These are phyloP conservation scores for Phoma sp. DNA, from an alignment of 2,329 filamentous ascomycete species.

Conservation along the genomic window DNA sequence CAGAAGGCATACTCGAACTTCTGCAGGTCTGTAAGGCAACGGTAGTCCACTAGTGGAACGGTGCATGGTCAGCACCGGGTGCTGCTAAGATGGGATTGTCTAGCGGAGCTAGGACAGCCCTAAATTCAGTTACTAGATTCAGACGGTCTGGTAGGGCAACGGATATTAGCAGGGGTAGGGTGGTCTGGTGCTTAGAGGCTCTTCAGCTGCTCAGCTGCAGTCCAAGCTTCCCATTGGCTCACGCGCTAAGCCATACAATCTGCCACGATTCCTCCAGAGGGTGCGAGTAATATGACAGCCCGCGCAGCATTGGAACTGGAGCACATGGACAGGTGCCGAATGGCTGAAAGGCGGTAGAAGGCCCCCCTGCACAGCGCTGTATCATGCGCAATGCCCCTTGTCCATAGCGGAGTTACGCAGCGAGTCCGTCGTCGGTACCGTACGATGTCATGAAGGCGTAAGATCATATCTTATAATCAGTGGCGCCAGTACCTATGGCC, in stretches of 20 bases:
- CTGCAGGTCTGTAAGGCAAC: conserved; percentile 46
- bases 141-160: conserved; percentile 35
- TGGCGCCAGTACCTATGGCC: conserved; percentile 8
- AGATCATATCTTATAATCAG: conserved; percentile 37
- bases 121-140: conserved; percentile 37
- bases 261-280: conserved; percentile 20
- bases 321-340: conserved; percentile 21
- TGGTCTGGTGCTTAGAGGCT: conserved; percentile 38
- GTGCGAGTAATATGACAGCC: conserved; percentile 16
- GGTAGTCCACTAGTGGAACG: conserved; percentile 40
- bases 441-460: conserved; percentile 26
- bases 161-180: conserved; percentile 36
- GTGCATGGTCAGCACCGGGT: conserved; percentile 45
- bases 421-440: conserved; percentile 23
- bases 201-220: conserved; percentile 44
- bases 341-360: conserved; percentile 2
- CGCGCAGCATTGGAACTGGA: conserved; percentile 16
- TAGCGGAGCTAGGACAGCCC: conserved; percentile 45
- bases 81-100: conserved; percentile 36
- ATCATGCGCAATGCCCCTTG: conserved; percentile 14
- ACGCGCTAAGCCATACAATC: conserved; percentile 23
- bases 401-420: conserved; percentile 22
- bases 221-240: conserved; percentile 32
- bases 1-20: conserved; percentile 34
- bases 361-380: conserved; percentile 6